Evolutionary conservation across 225 moss, liverwort and hornwort species (phyloP).

Genomic region (Sphagnum contortum): DNA sequence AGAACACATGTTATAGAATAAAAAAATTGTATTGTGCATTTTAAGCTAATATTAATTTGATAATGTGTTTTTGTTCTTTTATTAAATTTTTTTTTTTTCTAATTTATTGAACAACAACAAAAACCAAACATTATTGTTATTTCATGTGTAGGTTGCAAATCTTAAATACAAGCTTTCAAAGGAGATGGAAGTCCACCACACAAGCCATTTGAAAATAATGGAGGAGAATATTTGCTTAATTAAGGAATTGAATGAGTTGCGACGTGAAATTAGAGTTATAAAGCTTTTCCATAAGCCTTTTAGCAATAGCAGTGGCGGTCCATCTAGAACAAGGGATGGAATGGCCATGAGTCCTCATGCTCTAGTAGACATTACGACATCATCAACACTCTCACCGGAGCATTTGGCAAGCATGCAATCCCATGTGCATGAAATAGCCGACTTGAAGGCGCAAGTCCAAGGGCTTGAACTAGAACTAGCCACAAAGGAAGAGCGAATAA

Average conservation of each 20-base stretch:
- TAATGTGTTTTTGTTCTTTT: no score
- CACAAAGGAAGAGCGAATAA: slow-evolving; percentile 10
- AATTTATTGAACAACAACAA: no score
- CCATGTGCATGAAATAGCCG: slow-evolving; percentile 6
- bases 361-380: slow-evolving; percentile 24
- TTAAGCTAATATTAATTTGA: no score
- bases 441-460: slow-evolving; percentile 9
- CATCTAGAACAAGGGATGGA: neutral
- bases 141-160: slow-evolving; percentile 37
- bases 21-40: no score
- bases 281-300: slow-evolving; percentile 17
- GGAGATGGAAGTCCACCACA: slow-evolving; percentile 46
- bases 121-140: neutral
- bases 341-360: slow-evolving; percentile 4
- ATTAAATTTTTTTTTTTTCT: no score
- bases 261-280: slow-evolving; percentile 24
- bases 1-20: no score
- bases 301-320: no score
- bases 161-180: slow-evolving; percentile 57
- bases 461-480: slow-evolving; percentile 6
- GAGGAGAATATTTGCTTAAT: slow-evolving; percentile 46
- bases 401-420: no score
- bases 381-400: neutral
- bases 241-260: slow-evolving; percentile 37
- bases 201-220: slow-evolving; percentile 33